Percentiles rank a stretch among this genome's conserved stretches.
Conservation (phyloP, 2,329 filamentous ascomycete genomes). For the Colletotrichum horii region DNA sequence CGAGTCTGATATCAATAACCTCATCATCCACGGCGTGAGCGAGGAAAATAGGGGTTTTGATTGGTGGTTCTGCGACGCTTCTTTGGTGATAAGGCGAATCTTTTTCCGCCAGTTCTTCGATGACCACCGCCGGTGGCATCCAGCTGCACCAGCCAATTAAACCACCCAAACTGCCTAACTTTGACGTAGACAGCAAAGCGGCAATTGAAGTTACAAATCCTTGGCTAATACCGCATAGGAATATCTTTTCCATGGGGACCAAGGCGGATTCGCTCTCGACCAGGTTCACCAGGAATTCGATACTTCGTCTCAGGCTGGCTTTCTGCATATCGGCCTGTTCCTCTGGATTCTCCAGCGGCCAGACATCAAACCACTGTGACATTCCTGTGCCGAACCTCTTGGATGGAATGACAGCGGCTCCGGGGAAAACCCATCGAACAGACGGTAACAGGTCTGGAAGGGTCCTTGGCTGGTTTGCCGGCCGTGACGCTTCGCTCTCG, state of each 20-base stretch:
- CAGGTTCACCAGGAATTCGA: conserved; percentile 20
- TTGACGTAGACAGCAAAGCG: conserved; percentile 9
- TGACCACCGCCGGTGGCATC: neutral
- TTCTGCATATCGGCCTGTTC: conserved; percentile 25
- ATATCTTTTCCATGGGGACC: conserved; percentile 28
- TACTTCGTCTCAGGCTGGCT: conserved; percentile 26
- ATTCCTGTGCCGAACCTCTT: conserved; percentile 25
- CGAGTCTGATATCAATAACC: conserved; percentile 30
- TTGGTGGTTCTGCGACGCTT: neutral
- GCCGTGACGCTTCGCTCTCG: conserved; percentile 34
- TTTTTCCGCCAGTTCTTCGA: neutral
- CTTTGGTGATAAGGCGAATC: neutral
- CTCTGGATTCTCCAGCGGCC: conserved; percentile 18
- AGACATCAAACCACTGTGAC: conserved; percentile 36
- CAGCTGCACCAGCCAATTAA: conserved; percentile 34
- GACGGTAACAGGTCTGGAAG: conserved; percentile 26
- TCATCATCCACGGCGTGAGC: conserved; percentile 32
- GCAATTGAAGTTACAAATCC: conserved; percentile 31
- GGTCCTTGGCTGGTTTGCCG: conserved; percentile 22
- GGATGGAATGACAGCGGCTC: conserved; percentile 21
- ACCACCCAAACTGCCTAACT: conserved; percentile 24
- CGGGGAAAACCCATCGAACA: conserved; percentile 35
- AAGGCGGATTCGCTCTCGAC: conserved; percentile 26
- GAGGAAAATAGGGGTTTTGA: conserved; percentile 29
- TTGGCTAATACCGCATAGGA: conserved; percentile 36